These are phyloP conservation scores for Vaccinium macrocarpon DNA, from an alignment of 148 eudicot genomes.

Conservation along the genomic window DNA sequence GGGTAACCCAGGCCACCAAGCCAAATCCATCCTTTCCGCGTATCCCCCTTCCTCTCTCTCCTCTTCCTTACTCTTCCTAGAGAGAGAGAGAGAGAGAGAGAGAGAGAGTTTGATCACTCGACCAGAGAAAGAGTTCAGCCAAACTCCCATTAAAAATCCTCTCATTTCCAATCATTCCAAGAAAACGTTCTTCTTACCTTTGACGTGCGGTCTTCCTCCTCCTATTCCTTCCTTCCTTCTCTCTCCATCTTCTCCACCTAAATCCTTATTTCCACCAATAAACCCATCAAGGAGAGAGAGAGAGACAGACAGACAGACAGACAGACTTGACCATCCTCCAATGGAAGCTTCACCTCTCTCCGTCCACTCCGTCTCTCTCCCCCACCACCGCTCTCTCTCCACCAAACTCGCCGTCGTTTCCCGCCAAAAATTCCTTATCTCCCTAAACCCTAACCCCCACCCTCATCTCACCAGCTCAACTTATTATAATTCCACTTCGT, in stretches of 20 bases:
- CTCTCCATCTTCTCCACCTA: neutral
- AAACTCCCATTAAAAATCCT: neutral
- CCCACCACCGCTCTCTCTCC: conserved; percentile 10
- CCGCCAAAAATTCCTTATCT: neutral
- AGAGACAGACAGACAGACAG: neutral
- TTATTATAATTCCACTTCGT: conserved; percentile 9
- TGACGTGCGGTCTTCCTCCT: conserved; percentile 23
- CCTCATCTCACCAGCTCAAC: neutral
- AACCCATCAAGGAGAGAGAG: neutral
- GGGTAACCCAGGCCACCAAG: neutral
- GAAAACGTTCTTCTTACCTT: conserved; percentile 5
- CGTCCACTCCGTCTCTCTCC: conserved; percentile 12
- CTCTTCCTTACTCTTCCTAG: too few relatives aligned
- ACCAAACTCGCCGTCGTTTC: neutral
- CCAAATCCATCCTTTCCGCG: neutral
- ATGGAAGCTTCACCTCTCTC: conserved; percentile 32
- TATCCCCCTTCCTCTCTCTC: neutral
- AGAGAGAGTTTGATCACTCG: neutral
- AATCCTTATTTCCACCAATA: neutral
- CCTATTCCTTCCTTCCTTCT: neutral
- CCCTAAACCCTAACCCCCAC: neutral
- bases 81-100: neutral
- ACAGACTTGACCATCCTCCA: neutral
- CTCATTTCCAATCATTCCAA: neutral
- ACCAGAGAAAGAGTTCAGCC: neutral